Base-by-base conservation (phyloP, 345 rosid species). In the Mangifera indica region DNA sequence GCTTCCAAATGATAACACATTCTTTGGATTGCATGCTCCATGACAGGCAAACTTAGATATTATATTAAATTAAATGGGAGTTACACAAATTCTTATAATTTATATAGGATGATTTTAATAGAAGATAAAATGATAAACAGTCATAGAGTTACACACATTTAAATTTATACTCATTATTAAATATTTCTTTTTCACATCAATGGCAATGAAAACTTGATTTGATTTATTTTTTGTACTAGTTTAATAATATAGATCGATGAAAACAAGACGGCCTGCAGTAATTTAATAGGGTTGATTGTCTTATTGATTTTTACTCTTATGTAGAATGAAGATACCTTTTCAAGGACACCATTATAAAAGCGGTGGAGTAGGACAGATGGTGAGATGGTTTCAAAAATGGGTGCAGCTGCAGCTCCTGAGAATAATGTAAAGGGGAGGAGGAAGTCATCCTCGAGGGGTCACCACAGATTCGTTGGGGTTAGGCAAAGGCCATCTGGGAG, bases 401-500 rank as follows among this genome's bases (percentile, higher is more conserved):
- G n/a, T 40, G 62, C 71, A 22, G 69, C 69, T n/a, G n/a, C n/a
- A 59, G 70, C 67, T 1, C 26, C 45, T 18, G 77, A 40, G 12
- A 63, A 63, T 17, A 9, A 42, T 45, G 17, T 54, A 10, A 21
- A 79, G 53, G 81, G 78, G 21, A 75, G 69, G 66, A 79, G 21
- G 72, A 86, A 81, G 75, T 67, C 84, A 46, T 80, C 83, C 1
- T 71, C 82, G 8, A 79, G 86, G 59, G 87, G 87, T 22, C 87
- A 86, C 82, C 82, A 73, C 46, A 71, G 80, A 21, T 84, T 86
- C 53, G 86, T 84, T 0, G 90, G 90, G 13, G 87, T 86, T 11
- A 67, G 90, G 73, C 87, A 84, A 72, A 77, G 90, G 42, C 86
- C 87, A 8, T 86, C 90, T 0, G 87, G 86, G 58, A 73, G 90